Percentiles rank a stretch among this genome's conserved stretches.
These are phyloP conservation scores for Verruconis gallopava DNA, from an alignment of 2,329 filamentous ascomycete species.

Conservation along the genomic window DNA sequence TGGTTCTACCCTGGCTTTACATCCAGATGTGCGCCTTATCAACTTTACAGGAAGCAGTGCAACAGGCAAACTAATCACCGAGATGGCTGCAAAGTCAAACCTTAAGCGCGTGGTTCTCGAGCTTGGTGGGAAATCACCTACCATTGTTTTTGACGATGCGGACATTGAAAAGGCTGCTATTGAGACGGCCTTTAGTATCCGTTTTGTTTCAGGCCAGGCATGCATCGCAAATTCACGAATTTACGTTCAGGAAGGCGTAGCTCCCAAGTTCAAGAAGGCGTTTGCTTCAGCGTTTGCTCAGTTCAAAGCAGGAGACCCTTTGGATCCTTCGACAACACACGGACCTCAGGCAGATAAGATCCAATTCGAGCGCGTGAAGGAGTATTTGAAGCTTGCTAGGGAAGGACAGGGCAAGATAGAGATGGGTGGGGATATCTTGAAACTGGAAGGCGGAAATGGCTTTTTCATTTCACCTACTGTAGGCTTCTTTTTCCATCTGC, in stretches of 20 bases:
- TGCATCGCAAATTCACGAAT: conserved; percentile 48
- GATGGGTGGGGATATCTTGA: conserved; percentile 19
- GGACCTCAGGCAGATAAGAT: conserved; percentile 40
- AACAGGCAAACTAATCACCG: conserved; percentile 18
- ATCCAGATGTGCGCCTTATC: conserved; percentile 20
- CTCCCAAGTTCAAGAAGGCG: conserved; percentile 31
- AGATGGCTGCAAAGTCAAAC: conserved; percentile 18
- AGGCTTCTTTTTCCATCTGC: too few relatives aligned
- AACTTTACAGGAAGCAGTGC: conserved; percentile 17
- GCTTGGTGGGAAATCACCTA: conserved; percentile 18
- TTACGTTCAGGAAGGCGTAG: conserved; percentile 42
- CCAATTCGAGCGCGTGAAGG: conserved; percentile 36
- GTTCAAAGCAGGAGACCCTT: conserved; percentile 18
- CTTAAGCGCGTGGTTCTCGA: conserved; percentile 19
- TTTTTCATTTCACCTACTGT: conserved; percentile 19
- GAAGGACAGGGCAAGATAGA: conserved; percentile 18
- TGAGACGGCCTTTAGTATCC: conserved; percentile 34
- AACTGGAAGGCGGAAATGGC: conserved; percentile 19
- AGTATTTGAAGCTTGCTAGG: conserved; percentile 28
- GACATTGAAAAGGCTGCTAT: conserved; percentile 20
- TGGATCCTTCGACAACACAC: conserved; percentile 17
- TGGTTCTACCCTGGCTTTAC: conserved; percentile 18
- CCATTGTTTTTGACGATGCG: conserved; percentile 21
- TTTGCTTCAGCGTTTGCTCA: conserved; percentile 24
- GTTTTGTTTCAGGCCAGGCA: conserved; percentile 43